Conservation (phyloP, 1,284 basidiomycete genomes). For the Vanrija humicola region DNA sequence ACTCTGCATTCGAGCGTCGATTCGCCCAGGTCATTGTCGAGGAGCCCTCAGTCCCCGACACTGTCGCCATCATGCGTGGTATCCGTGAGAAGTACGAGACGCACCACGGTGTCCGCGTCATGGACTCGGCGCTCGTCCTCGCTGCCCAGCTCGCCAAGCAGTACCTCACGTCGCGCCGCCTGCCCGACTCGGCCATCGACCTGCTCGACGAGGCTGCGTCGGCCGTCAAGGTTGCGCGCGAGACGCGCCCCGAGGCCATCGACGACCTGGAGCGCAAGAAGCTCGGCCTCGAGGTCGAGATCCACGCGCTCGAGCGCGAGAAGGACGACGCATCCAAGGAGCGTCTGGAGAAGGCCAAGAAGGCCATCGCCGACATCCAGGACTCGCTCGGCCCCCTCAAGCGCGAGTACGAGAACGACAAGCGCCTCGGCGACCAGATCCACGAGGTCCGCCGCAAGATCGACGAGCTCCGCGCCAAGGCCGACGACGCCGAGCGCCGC, state of each 20-base stretch:
- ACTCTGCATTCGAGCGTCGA: constrained; percentile 87
- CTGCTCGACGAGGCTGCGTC: constrained; percentile 81
- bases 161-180: constrained; percentile 78
- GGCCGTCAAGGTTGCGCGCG: constrained; percentile 80
- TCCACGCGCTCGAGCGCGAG: constrained; percentile 89
- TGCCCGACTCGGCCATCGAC: constrained; percentile 90
- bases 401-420: constrained; percentile 85
- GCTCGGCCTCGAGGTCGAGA: constrained; percentile 90
- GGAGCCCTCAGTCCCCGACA: constrained; percentile 85
- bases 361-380: constrained; percentile 78
- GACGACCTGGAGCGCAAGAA: constrained; percentile 90
- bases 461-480: constrained; percentile 87
- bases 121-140: constrained; percentile 82
- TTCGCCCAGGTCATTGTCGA: constrained; percentile 93
- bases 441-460: constrained; percentile 75
- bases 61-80: constrained; percentile 83
- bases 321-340: constrained; percentile 89
- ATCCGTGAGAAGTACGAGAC: constrained; percentile 71
- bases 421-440: constrained; percentile 79
- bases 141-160: constrained; percentile 92
- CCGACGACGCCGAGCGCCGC: constrained; percentile 88
- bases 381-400: constrained; percentile 86
- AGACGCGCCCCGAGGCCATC: constrained; percentile 91
- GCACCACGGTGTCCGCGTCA: constrained; percentile 85
- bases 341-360: constrained; percentile 70